Conservation (phyloP, 129 eudicot species). For the Cynara cardunculus region DNA sequence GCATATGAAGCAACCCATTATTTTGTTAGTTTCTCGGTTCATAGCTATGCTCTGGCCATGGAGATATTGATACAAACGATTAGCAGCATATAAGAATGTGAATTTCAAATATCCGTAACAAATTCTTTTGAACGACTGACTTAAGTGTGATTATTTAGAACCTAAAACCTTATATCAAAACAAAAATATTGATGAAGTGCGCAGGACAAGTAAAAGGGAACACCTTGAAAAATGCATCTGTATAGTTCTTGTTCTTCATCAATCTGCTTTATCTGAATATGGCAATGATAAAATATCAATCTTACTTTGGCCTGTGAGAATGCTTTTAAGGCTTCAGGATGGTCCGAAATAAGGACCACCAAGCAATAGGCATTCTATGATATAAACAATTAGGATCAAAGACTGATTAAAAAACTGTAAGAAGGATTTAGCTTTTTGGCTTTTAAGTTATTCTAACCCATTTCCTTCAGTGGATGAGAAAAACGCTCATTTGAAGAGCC, state of each 20-base stretch:
- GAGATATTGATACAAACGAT: no score
- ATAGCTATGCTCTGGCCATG: no score
- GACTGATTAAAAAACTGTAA: neutral
- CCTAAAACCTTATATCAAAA: neutral
- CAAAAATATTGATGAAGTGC: neutral
- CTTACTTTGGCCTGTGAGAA: neutral
- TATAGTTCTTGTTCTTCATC: neutral
- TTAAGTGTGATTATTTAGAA: neutral
- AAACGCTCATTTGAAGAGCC: conserved; percentile 54
- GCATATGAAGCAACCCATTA: neutral
- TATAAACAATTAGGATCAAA: neutral
- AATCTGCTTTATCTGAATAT: no score
- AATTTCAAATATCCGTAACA: no score
- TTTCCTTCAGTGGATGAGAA: conserved; percentile 51
- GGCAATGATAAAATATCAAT: neutral
- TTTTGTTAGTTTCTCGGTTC: no score
- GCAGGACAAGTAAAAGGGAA: neutral
- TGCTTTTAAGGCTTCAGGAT: neutral
- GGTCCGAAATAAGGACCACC: neutral
- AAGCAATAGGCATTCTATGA: neutral
- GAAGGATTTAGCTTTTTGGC: neutral
- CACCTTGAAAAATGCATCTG: neutral
- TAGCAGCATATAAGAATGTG: no score
- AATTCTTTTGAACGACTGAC: no score
- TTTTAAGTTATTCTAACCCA: neutral